A percentile compares a stretch with the other conserved stretches of the same genome.
Evolutionary conservation across 192 early-diverging fungal species (phyloP).

Genomic region (Neocallimastix lanati): DNA sequence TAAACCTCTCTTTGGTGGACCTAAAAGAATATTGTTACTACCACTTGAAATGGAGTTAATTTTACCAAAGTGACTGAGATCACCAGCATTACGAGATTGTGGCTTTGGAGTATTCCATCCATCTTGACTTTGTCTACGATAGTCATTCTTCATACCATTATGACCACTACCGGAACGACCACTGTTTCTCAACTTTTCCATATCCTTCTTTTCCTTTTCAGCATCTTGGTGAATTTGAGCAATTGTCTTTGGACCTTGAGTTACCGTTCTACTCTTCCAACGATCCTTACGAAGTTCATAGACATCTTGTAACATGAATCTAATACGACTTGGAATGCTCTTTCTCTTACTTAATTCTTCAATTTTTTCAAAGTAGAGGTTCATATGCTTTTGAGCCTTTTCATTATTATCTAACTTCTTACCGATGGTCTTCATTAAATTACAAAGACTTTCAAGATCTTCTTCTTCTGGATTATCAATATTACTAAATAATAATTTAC

Average conservation of each 20-base stretch:
- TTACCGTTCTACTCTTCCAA: slow-evolving; percentile 52
- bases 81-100: slow-evolving; percentile 37
- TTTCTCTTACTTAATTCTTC: slow-evolving; percentile 45
- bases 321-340: slow-evolving; percentile 64
- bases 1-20: slow-evolving; percentile 21
- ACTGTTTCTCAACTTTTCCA: slow-evolving; percentile 38
- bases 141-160: background rate
- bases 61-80: slow-evolving; percentile 60
- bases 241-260: slow-evolving; percentile 70
- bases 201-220: slow-evolving; percentile 35
- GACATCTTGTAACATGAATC: slow-evolving; percentile 81
- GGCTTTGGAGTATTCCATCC: slow-evolving; percentile 1
- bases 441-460: slow-evolving; percentile 82
- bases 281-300: slow-evolving; percentile 59
- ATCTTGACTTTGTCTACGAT: background rate
- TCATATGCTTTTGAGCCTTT: slow-evolving; percentile 44
- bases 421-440: slow-evolving; percentile 79
- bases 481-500: slow-evolving; percentile 47
- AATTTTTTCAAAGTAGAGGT: slow-evolving; percentile 76
- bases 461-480: slow-evolving; percentile 74
- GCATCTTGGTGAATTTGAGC: slow-evolving; percentile 72
- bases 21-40: slow-evolving; percentile 15
- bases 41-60: slow-evolving; percentile 37
- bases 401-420: slow-evolving; percentile 45
- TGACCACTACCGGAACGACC: slow-evolving; percentile 5